These are phyloP conservation scores for Botryotinia narcissicola DNA, from an alignment of 2,329 filamentous ascomycete genomes.

Conservation along the genomic window DNA sequence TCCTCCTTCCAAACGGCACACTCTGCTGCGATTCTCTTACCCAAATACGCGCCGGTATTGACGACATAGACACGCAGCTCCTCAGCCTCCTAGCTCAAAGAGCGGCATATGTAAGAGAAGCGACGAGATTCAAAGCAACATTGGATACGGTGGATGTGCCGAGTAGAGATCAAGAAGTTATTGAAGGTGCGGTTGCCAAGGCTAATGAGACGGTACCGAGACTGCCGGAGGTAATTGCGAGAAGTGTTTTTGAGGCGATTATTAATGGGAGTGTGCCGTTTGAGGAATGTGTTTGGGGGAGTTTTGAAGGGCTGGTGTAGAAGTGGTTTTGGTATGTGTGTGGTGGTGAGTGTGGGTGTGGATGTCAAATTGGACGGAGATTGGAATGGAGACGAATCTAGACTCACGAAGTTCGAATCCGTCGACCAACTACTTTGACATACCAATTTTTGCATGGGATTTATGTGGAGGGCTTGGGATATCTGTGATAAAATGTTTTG, in stretches of 20 bases:
- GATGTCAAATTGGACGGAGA: neutral
- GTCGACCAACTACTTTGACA: neutral
- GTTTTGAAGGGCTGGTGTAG: neutral
- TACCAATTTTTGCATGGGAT: neutral
- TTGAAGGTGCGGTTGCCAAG: conserved; percentile 22
- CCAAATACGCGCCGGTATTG: conserved; percentile 24
- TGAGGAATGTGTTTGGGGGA: conserved; percentile 25
- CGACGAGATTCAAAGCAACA: conserved; percentile 27
- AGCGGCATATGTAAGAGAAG: conserved; percentile 27
- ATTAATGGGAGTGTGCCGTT: conserved; percentile 25
- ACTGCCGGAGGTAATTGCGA: conserved; percentile 24
- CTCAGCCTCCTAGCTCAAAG: conserved; percentile 22
- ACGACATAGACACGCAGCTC: conserved; percentile 22
- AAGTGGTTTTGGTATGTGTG: neutral
- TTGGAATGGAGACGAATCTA: neutral
- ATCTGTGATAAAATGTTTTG: neutral
- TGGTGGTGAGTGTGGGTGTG: neutral
- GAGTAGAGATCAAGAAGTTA: conserved; percentile 20
- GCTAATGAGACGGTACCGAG: conserved; percentile 19
- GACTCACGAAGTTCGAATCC: neutral
- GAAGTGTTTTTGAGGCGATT: conserved; percentile 25
- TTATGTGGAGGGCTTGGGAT: neutral
- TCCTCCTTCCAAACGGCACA: conserved; percentile 23
- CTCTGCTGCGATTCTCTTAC: conserved; percentile 24
- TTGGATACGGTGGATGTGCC: conserved; percentile 24